phyloP scores from a whole-genome alignment of 768 basidiomycete genomes.

The Neoboletus subvelutipes region DNA sequence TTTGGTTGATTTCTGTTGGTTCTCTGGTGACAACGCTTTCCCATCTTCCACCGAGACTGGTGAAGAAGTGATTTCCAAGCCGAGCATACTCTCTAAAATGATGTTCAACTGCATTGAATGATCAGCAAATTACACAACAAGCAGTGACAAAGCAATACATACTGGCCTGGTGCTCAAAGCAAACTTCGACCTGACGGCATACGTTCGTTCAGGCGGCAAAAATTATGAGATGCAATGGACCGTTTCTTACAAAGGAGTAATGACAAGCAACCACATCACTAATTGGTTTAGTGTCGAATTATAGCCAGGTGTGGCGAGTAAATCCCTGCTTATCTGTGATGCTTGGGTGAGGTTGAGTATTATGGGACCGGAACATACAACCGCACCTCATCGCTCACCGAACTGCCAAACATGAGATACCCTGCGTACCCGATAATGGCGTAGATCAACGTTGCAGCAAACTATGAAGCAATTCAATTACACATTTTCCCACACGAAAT shows the following conservation, averaged over 20 bases:
- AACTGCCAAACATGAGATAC: constrained; percentile 87
- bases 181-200: constrained; percentile 69
- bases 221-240: neutral
- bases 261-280: constrained; percentile 84
- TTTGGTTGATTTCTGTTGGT: constrained; percentile 28
- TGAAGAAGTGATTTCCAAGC: constrained; percentile 47
- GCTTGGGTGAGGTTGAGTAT: neutral
- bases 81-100: constrained; percentile 77
- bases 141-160: constrained; percentile 24
- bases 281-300: constrained; percentile 66
- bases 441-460: constrained; percentile 61
- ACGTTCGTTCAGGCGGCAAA: constrained; percentile 20
- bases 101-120: constrained; percentile 59
- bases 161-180: constrained; percentile 81
- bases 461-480: constrained; percentile 34
- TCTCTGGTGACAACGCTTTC: constrained; percentile 15
- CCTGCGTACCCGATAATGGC: constrained; percentile 75
- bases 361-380: neutral
- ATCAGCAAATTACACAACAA: neutral
- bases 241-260: constrained; percentile 61
- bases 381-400: constrained; percentile 77
- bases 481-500: neutral
- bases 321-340: constrained; percentile 74
- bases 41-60: constrained; percentile 27
- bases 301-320: constrained; percentile 72